These are phyloP conservation scores for Aplosporella prunicola DNA, from an alignment of 2,329 filamentous ascomycete species.

Conservation along the genomic window DNA sequence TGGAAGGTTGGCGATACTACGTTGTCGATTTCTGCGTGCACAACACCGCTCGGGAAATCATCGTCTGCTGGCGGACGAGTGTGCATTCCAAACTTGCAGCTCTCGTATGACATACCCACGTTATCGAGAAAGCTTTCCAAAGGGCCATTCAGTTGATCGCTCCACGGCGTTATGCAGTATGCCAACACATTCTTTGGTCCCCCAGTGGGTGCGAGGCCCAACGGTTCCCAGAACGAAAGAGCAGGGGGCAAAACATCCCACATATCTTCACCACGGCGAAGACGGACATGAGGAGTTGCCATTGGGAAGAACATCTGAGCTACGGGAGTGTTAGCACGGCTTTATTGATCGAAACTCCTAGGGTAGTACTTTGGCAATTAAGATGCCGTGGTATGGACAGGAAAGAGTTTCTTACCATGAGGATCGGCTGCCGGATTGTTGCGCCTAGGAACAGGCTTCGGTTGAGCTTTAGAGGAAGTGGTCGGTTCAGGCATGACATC, in stretches of 20 bases:
- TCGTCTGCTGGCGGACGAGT: slow-evolving; percentile 31
- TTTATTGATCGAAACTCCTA: too few relatives aligned
- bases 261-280: slow-evolving; percentile 58
- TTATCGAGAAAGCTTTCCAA: slow-evolving; percentile 57
- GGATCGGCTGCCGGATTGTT: slow-evolving; percentile 17
- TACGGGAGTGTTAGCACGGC: neutral
- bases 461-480: slow-evolving; percentile 22
- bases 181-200: slow-evolving; percentile 62
- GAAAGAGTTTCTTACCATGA: slow-evolving; percentile 1
- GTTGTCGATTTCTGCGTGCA: slow-evolving; percentile 17
- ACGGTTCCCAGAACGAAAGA: slow-evolving; percentile 70
- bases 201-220: slow-evolving; percentile 63
- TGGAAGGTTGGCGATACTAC: slow-evolving; percentile 13
- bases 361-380: too few relatives aligned
- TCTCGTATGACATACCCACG: slow-evolving; percentile 63
- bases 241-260: slow-evolving; percentile 68
- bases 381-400: neutral
- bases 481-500: slow-evolving; percentile 28
- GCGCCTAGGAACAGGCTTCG: slow-evolving; percentile 23
- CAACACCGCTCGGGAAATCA: slow-evolving; percentile 22
- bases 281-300: slow-evolving; percentile 59
- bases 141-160: slow-evolving; percentile 52
- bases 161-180: slow-evolving; percentile 61
- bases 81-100: slow-evolving; percentile 61
- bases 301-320: slow-evolving; percentile 8